Evolutionary conservation across 805 yeast species (phyloP).

Genomic region (Lipomyces orientalis): DNA sequence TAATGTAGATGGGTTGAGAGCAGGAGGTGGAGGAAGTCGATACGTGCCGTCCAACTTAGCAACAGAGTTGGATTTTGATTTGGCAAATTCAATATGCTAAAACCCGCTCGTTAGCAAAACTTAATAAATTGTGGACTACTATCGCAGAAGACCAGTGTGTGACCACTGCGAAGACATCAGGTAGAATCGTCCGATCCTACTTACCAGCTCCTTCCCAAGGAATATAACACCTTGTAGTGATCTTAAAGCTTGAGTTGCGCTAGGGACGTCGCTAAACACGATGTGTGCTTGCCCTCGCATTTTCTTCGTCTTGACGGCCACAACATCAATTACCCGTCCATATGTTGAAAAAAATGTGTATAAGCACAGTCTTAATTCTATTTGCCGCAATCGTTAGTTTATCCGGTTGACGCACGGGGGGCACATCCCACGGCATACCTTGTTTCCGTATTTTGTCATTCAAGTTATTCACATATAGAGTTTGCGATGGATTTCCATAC

Average conservation of each 20-base stretch:
- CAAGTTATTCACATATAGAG: slow-evolving; percentile 49
- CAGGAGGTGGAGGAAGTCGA: slow-evolving; percentile 34
- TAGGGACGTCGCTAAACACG: slow-evolving; percentile 42
- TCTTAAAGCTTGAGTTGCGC: slow-evolving; percentile 45
- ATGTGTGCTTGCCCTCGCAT: slow-evolving; percentile 55
- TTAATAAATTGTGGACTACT: neutral
- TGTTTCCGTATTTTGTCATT: slow-evolving; percentile 46
- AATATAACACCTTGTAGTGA: slow-evolving; percentile 43
- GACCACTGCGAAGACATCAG: neutral
- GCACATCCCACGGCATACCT: slow-evolving; percentile 35
- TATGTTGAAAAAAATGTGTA: slow-evolving; percentile 49
- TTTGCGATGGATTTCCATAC: slow-evolving; percentile 39
- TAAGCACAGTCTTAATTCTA: slow-evolving; percentile 45
- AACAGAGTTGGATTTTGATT: slow-evolving; percentile 42
- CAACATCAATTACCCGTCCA: slow-evolving; percentile 47
- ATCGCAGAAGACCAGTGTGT: neutral
- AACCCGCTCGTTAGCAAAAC: neutral
- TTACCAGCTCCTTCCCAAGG: slow-evolving; percentile 46
- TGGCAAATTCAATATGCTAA: slow-evolving; percentile 43
- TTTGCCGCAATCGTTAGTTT: slow-evolving; percentile 1
- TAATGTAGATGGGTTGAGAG: slow-evolving; percentile 24
- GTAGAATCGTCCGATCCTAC: neutral
- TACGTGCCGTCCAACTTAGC: slow-evolving; percentile 44
- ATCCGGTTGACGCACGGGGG: neutral
- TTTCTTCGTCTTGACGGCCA: slow-evolving; percentile 46